Evolutionary conservation across 2,329 filamentous ascomycete species (phyloP).

Genomic region (Apiospora malaysiana): DNA sequence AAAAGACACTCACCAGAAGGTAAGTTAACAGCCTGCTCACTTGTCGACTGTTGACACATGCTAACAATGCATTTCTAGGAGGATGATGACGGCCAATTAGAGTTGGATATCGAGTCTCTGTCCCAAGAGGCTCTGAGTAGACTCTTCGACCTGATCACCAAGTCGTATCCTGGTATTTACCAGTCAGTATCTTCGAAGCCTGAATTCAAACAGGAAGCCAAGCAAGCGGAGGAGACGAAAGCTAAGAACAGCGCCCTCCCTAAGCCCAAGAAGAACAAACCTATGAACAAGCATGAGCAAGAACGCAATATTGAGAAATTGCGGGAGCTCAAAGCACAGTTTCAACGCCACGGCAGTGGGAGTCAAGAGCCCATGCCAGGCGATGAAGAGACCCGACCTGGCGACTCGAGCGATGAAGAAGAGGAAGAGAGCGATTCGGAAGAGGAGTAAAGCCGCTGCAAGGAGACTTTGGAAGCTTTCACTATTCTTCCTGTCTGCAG

Average conservation of each 20-base stretch:
- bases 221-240: slow-evolving; percentile 23
- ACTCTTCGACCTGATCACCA: slow-evolving; percentile 51
- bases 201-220: slow-evolving; percentile 33
- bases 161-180: slow-evolving; percentile 45
- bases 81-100: slow-evolving; percentile 64
- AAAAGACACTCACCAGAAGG: slow-evolving; percentile 79
- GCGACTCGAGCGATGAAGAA: slow-evolving; percentile 59
- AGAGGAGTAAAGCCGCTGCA: slow-evolving; percentile 41
- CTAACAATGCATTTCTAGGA: slow-evolving; percentile 46
- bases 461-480: not conserved
- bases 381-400: slow-evolving; percentile 40
- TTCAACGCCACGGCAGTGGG: slow-evolving; percentile 51
- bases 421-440: slow-evolving; percentile 60
- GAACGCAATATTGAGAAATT: slow-evolving; percentile 70
- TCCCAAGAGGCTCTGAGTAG: slow-evolving; percentile 61
- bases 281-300: slow-evolving; percentile 76
- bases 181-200: slow-evolving; percentile 41
- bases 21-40: slow-evolving; percentile 52
- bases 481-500: not conserved
- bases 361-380: slow-evolving; percentile 51
- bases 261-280: slow-evolving; percentile 76
- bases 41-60: not conserved
- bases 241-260: slow-evolving; percentile 43
- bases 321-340: slow-evolving; percentile 62
- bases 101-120: slow-evolving; percentile 64